These are phyloP conservation scores for Umbilicus rupestris DNA, from an alignment of 164 flowering plant species.

Conservation along the genomic window DNA sequence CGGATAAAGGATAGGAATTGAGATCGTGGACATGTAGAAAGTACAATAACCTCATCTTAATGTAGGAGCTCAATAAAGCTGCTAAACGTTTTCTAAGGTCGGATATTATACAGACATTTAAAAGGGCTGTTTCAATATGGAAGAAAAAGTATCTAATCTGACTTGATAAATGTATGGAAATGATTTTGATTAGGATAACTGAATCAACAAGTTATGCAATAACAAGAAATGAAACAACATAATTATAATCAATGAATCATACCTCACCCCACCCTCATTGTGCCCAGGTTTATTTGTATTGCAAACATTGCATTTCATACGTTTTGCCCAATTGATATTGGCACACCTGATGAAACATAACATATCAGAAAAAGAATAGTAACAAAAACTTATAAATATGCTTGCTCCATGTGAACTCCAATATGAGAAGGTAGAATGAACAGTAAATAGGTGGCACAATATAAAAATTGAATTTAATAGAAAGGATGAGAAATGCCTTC, in stretches of 20 bases:
- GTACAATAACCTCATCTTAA: no score
- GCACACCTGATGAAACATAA: conserved; percentile 61
- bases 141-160: no score
- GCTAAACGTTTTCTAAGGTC: no score
- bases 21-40: no score
- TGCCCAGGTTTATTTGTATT: conserved; percentile 96
- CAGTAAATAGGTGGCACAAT: not conserved
- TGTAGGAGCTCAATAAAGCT: no score
- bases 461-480: no score
- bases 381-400: not conserved
- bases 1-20: no score
- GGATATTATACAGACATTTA: no score
- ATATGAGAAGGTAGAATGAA: not conserved
- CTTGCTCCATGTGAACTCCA: not conserved
- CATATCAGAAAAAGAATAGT: not conserved
- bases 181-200: not conserved
- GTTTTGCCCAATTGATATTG: conserved; percentile 98
- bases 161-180: not conserved
- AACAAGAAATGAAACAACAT: not conserved
- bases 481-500: not conserved
- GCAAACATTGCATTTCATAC: conserved; percentile 86
- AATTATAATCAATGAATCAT: conserved; percentile 4
- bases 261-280: conserved; percentile 97
- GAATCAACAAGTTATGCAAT: not conserved
- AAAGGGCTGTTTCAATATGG: no score